Base-by-base conservation (phyloP, 2,329 filamentous ascomycete genomes). In the Cryoendolithus antarcticus region DNA sequence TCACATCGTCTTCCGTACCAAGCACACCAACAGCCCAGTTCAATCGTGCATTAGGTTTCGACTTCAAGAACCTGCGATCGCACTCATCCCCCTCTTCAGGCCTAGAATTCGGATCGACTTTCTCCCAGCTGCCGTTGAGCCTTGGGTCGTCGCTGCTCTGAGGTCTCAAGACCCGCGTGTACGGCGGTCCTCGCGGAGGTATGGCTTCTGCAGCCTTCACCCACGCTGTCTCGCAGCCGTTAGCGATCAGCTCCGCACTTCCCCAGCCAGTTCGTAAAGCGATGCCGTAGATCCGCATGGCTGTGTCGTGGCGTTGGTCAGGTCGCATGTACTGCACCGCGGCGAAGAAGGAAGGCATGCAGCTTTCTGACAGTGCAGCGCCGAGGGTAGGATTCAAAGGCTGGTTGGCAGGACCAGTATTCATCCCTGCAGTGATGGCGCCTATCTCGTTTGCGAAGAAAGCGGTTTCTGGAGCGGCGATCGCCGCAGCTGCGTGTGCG, bases 211-310 rank as follows among this genome's bases (percentile, higher is more conserved):
- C 81, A 1, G 82, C 78, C 54, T 80, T 83, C 43, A 74, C 70
- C 91, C 91, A 98, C 0, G 77, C 73, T 2, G 77, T 80, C 60
- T 96, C 88, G 58, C 86, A 93, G 1, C 86, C 86, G 35, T 75
- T 70, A 0, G 85, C 85, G 46, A 95, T 89, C 31, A 86, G 76
- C 28, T 76, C 73, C 1, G 86, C 82, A 1, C 82, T 86, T 51
- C 86, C 81, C 82, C 86, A 95, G 1, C 91, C 91, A 0, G 86
- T 94, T 6, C 91, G 68, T 1, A 79, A 75, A 2, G 82, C 75
- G 30, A 93, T 79, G 50, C 86, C 79, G 49, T 77, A 72, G 40
- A 95, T 70, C 21, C 82, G 76, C 28, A 72, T 70, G 46, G 95
- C 71, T 0, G 81, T 74, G 83, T 86, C 93, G 41, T 74, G 71